Base-by-base conservation (phyloP, 441 rosid species). In the Eruca vesicaria region DNA sequence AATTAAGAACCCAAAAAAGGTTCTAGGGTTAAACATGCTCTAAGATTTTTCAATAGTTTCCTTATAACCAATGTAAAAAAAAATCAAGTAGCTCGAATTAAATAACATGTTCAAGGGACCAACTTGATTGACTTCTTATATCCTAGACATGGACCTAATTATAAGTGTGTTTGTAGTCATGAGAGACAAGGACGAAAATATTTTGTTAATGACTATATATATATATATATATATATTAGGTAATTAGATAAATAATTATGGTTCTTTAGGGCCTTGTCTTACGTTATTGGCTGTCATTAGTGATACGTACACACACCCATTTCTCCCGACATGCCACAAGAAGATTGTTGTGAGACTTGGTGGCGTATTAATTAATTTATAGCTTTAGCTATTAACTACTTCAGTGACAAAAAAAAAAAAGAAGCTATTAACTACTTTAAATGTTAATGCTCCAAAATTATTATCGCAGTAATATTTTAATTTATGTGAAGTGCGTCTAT, bases 271-370 rank as follows among this genome's bases (percentile, higher is more conserved):
- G 72, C 41, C 9, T 58, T 52, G 77, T 77, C 73, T 66, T 65
- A 72, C 60, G 53, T 78, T 78, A 78, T 78, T 33, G 66, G 74
- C 66, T 73, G 81, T 68, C 78, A 63, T 68, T 63, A 68, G 71
- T 43, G 71, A 56, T 63, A 73, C 66, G n/a, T n/a, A n/a, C n/a
- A n/a, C 68, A 53, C 61, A 62, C 81, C 74, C 78, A 43, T 78
- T 61, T 73, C 56, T 55, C 81, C 79, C 81, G 74, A 78, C 78
- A 72, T 68, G 71, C 66, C 61, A 67, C 69, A 73, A 62, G 77
- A 72, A 72, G 66, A 78, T 73, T 66, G 63, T 53, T 78, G 66
- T 52, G 65, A 68, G 74, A 72, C 72, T 72, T 67, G 80, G 69
- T 72, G 66, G 77, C 64, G 21, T 60, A 55, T 58, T 23, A n/a